Percentiles rank a stretch among this genome's conserved stretches.
Conservation (phyloP, 495 filamentous ascomycete genomes). For the Hypoxylon fuscum region DNA sequence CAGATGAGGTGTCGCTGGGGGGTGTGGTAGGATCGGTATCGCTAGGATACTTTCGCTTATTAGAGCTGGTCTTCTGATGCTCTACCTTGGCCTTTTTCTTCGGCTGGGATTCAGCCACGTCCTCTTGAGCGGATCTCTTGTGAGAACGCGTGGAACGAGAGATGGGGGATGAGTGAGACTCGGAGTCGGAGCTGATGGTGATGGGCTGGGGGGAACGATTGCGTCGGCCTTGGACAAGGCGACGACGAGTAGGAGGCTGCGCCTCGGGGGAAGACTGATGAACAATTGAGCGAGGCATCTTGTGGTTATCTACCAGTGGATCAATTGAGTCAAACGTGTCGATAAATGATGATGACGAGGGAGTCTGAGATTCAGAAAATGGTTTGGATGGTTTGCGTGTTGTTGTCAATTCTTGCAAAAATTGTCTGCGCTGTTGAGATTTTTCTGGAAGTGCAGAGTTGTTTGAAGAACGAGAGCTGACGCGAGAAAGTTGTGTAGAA, state of each 20-base stretch:
- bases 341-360: constrained; percentile 31
- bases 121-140: constrained; percentile 6
- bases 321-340: constrained; percentile 32
- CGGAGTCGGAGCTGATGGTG: constrained; percentile 19
- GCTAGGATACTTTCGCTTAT: too few relatives aligned
- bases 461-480: constrained; percentile 13
- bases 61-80: neutral
- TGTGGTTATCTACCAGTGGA: constrained; percentile 11
- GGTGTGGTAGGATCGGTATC: too few relatives aligned
- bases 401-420: constrained; percentile 37
- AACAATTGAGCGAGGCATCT: neutral
- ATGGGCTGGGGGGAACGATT: constrained; percentile 56
- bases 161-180: neutral
- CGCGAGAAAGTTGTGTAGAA: constrained; percentile 15
- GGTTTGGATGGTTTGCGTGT: constrained; percentile 35
- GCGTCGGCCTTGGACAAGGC: constrained; percentile 69
- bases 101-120: neutral
- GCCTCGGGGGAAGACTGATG: constrained; percentile 45
- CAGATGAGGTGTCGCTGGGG: too few relatives aligned
- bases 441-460: constrained; percentile 7
- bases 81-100: neutral
- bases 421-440: constrained; percentile 29
- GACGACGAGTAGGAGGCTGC: constrained; percentile 45
- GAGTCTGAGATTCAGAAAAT: constrained; percentile 40
- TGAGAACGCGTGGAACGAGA: neutral